Base-by-base conservation (phyloP, 2,329 filamentous ascomycete genomes). In the Trichoderma polysporum region DNA sequence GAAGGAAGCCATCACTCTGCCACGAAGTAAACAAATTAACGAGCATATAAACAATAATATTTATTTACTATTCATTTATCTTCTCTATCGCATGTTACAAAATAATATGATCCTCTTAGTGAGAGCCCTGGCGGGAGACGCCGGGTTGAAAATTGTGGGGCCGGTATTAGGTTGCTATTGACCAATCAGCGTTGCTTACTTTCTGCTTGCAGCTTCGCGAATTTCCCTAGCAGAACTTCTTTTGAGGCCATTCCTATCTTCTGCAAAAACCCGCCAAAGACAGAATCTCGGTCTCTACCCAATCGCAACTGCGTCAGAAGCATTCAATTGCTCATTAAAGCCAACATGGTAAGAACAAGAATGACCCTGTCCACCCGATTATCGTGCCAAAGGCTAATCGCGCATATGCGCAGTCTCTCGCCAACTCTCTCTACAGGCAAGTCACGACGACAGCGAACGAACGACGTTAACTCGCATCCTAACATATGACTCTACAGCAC, bases 401-500 rank as follows among this genome's bases (percentile, higher is more conserved):
- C 76, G 73, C 76, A 76, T 63, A 65, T 53, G 49, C 65, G 68
- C 70, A 81, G 79, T 75, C 79, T 72, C 68, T 79, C 76, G 70
- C 69, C 70, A 77, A 74, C 73, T 73, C 74, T 49, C 69, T 81
- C 73, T 81, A 80, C 76, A 76, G 75, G 79, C 77, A 80, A 79
- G 79, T 78, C 65, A 61, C 66, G 66, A 52, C 67, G 67, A 66
- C 65, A 68, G 66, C 72, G 69, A 62, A 72, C 62, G 52, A 69
- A 69, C 69, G 59, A 67, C 58, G 67, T 66, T 63, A 65, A 70
- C 35, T 39, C 66, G 68, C 68, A 69, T 69, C 69, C 74, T 77
- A 70, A 78, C 69, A 50, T 68, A 54, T 67, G 59, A 31, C 47
- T 31, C 25, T 69, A 72, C 81, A 98, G 95, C 85, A 81, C 88